Conservation (phyloP, 352 stramenopile genomes). For the Phytophthora cactorum region DNA sequence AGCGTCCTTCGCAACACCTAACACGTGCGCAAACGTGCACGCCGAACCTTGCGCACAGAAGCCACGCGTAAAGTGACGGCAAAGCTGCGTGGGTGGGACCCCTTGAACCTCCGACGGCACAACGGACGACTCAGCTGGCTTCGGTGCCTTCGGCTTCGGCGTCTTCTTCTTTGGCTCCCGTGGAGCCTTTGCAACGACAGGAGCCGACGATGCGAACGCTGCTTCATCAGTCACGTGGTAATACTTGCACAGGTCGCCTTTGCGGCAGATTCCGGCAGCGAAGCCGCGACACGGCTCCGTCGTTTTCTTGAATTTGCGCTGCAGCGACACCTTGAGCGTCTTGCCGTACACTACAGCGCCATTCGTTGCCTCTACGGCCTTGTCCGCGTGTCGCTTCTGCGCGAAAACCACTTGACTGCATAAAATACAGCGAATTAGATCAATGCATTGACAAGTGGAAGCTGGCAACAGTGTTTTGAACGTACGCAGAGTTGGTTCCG, state of each 20-base stretch:
- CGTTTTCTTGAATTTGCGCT: slow-evolving; percentile 49
- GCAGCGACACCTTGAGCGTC: slow-evolving; percentile 49
- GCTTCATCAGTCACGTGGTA: slow-evolving; percentile 35
- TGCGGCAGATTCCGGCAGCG: slow-evolving; percentile 60
- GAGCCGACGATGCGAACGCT: slow-evolving; percentile 4
- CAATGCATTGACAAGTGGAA: not conserved
- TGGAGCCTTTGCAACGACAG: not conserved
- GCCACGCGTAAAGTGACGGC: slow-evolving; percentile 61
- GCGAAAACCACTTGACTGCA: slow-evolving; percentile 53
- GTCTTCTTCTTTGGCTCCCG: slow-evolving; percentile 15
- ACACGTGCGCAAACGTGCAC: slow-evolving; percentile 56
- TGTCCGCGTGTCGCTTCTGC: slow-evolving; percentile 34
- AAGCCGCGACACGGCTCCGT: slow-evolving; percentile 58
- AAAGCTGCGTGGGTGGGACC: slow-evolving; percentile 48
- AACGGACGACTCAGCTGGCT: slow-evolving; percentile 1
- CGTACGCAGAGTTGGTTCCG: slow-evolving; percentile 60
- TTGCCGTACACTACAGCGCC: slow-evolving; percentile 67
- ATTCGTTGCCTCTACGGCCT: slow-evolving; percentile 52
- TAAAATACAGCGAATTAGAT: slow-evolving; percentile 1
- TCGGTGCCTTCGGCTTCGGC: slow-evolving; percentile 5
- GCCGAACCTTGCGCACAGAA: slow-evolving; percentile 43
- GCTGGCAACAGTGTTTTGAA: slow-evolving; percentile 4
- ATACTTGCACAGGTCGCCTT: slow-evolving; percentile 78
- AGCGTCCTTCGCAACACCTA: slow-evolving; percentile 25
- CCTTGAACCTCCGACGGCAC: slow-evolving; percentile 29